Conservation (phyloP, 2,329 filamentous ascomycete species). For the Fusarium sp. region DNA sequence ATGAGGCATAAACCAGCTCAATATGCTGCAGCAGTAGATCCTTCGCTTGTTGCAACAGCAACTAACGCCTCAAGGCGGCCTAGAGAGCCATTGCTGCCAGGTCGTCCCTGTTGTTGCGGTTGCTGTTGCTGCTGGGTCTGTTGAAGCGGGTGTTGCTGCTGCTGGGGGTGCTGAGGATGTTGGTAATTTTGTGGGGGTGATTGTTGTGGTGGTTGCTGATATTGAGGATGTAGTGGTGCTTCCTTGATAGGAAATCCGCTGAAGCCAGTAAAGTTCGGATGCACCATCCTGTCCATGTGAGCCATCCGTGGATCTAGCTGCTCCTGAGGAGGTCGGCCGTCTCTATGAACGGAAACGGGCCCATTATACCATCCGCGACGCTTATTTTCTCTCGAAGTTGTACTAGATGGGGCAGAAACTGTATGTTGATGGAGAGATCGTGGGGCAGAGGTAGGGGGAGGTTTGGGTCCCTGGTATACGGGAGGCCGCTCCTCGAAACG, state of each 20-base stretch:
- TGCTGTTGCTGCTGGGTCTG: conserved; percentile 42
- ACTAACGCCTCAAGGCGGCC: conserved; percentile 53
- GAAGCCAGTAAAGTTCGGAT: conserved; percentile 63
- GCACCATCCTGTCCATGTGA: conserved; percentile 64
- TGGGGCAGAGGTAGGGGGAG: conserved; percentile 42
- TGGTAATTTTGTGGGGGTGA: conserved; percentile 17
- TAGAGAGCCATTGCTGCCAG: conserved; percentile 45
- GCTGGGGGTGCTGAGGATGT: conserved; percentile 20
- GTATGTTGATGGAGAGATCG: conserved; percentile 62
- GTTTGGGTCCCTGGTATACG: conserved; percentile 44
- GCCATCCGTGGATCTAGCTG: conserved; percentile 48
- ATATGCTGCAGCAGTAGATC: conserved; percentile 53
- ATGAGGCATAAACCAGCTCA: conserved; percentile 19
- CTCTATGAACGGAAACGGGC: conserved; percentile 51
- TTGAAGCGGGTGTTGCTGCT: conserved; percentile 40
- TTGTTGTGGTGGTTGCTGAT: conserved; percentile 18
- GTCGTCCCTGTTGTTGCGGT: conserved; percentile 43
- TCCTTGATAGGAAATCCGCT: conserved; percentile 57
- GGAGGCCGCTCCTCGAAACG: conserved; percentile 61
- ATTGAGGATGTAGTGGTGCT: conserved; percentile 41
- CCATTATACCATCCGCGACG: conserved; percentile 78
- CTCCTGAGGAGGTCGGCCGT: conserved; percentile 42
- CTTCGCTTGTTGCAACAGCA: conserved; percentile 55
- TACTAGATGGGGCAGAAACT: conserved; percentile 64
- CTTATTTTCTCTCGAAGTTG: conserved; percentile 67